Evolutionary conservation across 2,329 filamentous ascomycete genomes (phyloP), one percentile per base, ranked within the genome.

Genomic region (Akanthomyces uredinophilus): DNA sequence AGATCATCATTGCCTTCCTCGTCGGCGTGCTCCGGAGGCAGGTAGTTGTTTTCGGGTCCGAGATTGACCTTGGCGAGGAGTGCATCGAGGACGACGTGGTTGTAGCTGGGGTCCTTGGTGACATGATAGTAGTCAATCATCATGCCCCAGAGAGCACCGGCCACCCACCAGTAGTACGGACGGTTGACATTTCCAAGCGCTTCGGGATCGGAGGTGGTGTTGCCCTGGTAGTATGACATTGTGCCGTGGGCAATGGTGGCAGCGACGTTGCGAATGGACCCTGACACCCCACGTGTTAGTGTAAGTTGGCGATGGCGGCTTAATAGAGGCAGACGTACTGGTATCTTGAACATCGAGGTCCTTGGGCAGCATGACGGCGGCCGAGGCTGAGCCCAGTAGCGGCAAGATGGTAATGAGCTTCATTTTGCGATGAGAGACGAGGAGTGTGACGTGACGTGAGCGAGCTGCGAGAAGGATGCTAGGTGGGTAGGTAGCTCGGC

Each of bases 111-210:
- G 70, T 91, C 87, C 47, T 81, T 78, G 1, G 87, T 90, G 70
- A 83, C 85, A 69, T 88, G 81, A 65, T 85, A 89, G 71, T 91
- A 90, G 72, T 90, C 86, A 35, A 90, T 74, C 79, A 91, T 82
- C 39, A 82, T 77, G n/a, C 86, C 86, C 81, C 86, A 88, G 63
- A 87, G 79, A 8, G 85, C 85, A 54, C 87, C 87, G 41, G 80
- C 78, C 67, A 87, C 82, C 86, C 86, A 88, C 84, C 84, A 88
- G 76, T 86, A 92, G 69, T 89, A 87, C 27, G 88, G 88, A 32
- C 79, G 72, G 3, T 86, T 84, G 37, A 92, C 79, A 66, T 89
- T 83, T 58, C 81, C 86, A 49, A 87, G 80, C 10, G 81, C 80
- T 73, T 85, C 27, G 4, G 29, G 50, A 16, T 32, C 24, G 7